phyloP scores from a whole-genome alignment of 257 asterid genomes.

The Penstemon eatonii region DNA sequence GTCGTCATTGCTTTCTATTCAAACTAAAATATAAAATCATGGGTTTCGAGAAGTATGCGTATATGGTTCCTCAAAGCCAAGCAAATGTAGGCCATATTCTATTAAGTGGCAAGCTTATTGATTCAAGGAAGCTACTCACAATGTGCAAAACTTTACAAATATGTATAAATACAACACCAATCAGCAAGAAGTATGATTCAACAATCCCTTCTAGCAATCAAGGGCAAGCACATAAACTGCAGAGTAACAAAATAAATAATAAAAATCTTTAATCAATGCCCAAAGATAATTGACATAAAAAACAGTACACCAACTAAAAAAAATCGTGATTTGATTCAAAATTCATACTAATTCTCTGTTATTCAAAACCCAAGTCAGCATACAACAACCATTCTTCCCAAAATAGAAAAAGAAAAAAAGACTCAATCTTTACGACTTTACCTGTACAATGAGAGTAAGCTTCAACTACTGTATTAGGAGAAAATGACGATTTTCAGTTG shows the following conservation, averaged over 20 bases:
- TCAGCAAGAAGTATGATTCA: conserved; percentile 1
- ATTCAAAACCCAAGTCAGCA: conserved; percentile 1
- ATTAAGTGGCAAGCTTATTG: background rate
- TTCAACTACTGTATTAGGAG: too few species aligned
- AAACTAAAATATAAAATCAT: conserved; percentile 20
- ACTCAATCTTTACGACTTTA: too few species aligned
- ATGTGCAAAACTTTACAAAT: background rate
- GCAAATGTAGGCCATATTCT: conserved; percentile 6
- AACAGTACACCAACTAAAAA: background rate
- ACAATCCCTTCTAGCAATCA: background rate
- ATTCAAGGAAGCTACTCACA: conserved; percentile 11
- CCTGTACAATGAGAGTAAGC: too few species aligned
- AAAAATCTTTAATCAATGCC: conserved; percentile 1
- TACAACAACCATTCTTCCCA: background rate
- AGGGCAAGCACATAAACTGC: conserved; percentile 28
- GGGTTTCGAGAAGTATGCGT: conserved; percentile 8
- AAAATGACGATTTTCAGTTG: background rate
- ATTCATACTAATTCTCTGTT: conserved; percentile 7
- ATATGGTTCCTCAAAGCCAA: background rate
- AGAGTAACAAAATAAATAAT: background rate
- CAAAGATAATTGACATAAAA: conserved; percentile 13
- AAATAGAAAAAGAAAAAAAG: background rate
- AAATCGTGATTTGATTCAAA: conserved; percentile 10
- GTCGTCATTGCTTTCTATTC: conserved; percentile 49
- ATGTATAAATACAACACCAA: background rate